Evolutionary conservation across 2,329 filamentous ascomycete species (phyloP).

Genomic region (Arthrobotrys musiformis): DNA sequence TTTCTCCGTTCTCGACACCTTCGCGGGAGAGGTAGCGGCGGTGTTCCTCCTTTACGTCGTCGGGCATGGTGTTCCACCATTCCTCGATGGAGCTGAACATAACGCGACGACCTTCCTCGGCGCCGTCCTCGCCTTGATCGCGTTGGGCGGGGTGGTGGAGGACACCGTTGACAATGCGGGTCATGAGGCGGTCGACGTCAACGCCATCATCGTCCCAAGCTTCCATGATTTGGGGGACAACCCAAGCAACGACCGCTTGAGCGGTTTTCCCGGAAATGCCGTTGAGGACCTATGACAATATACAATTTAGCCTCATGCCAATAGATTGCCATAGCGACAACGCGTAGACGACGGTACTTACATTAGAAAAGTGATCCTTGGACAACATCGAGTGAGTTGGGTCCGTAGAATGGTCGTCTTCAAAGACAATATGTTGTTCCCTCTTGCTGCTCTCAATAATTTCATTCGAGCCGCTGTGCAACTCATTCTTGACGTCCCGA

Average conservation of each 20-base stretch:
- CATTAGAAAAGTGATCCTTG: slow-evolving; percentile 93
- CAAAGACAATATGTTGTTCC: slow-evolving; percentile 84
- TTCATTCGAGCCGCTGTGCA: slow-evolving; percentile 84
- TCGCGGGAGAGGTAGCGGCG: slow-evolving; percentile 79
- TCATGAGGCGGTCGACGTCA: slow-evolving; percentile 76
- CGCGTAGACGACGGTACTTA: slow-evolving; percentile 62
- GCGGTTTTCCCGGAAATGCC: slow-evolving; percentile 87
- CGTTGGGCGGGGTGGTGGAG: slow-evolving; percentile 89
- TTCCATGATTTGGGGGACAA: slow-evolving; percentile 86
- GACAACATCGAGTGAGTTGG: slow-evolving; percentile 96
- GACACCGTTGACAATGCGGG: slow-evolving; percentile 81
- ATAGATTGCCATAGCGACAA: not conserved
- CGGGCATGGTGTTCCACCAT: slow-evolving; percentile 80
- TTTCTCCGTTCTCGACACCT: slow-evolving; percentile 79
- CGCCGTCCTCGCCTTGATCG: slow-evolving; percentile 75
- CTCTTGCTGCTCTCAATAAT: slow-evolving; percentile 82
- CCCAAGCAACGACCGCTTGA: slow-evolving; percentile 81
- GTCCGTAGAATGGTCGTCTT: slow-evolving; percentile 78
- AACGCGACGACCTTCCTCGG: slow-evolving; percentile 74
- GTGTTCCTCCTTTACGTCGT: slow-evolving; percentile 73
- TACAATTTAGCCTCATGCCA: no score
- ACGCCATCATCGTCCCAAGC: slow-evolving; percentile 82
- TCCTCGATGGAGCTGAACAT: slow-evolving; percentile 84
- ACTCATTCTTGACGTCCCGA: slow-evolving; percentile 84
- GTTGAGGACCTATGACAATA: slow-evolving; percentile 73